Evolutionary conservation across 345 rosid species (phyloP), one percentile per base, ranked within the genome.

Genomic region (Euphorbia lathyris): DNA sequence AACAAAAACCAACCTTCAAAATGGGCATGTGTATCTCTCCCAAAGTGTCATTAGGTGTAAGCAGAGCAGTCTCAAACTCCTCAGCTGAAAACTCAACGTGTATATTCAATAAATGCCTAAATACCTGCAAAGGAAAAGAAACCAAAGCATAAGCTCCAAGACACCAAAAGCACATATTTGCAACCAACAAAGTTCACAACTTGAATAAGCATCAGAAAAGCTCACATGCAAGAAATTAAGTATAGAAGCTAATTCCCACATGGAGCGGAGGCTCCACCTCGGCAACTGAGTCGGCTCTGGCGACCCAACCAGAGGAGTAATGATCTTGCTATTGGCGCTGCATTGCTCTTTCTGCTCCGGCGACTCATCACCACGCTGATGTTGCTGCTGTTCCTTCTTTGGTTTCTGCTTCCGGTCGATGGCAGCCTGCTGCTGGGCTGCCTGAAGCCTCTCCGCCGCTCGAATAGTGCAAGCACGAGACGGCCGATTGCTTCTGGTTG

Each of bases 221-320:
- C 92, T 84, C 80, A 96, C 99, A 85, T 92, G 97, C 88, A 96
- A 87, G 83, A 96, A 92, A 87, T 96, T 88, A 71, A 96, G 95
- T 9, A 92, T 68, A 1, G 99, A 96, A 78, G 97, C 97, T 79
- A 96, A 84, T 80, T 96, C 96, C 98, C 98, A 92, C 98, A 96
- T 96, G 25, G 90, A 91, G 63, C 99, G 92, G 73, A 96, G 93
- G 74, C 69, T 92, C 99, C 99, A 90, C 65, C 99, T 82, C 25
- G 96, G 88, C 84, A 90, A 73, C 86, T 87, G 98, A 5, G 96
- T 77, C 30, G 93, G 85, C 76, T 88, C 92, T 9, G 97, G 98
- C 22, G 85, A 82, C 45, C 77, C 88, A n/a, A 88, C 93, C 67
- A 96, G 80, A 36, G 83, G 86, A 75, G 98, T 96, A 22, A 90